Conservation (phyloP, 2,329 filamentous ascomycete species). For the Magnaporthiopsis poae region DNA sequence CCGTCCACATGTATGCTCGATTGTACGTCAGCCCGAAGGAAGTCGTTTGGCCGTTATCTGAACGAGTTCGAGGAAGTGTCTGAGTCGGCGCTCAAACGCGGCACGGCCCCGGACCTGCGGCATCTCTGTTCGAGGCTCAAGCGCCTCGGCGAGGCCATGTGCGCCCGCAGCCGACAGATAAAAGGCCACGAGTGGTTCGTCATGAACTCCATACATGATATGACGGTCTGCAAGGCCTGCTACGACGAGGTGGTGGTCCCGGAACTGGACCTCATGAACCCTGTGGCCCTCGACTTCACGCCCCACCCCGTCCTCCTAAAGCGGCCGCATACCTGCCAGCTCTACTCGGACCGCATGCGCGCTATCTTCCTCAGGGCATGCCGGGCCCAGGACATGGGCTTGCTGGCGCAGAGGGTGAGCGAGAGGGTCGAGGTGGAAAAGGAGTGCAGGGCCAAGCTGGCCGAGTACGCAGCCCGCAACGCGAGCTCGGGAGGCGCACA, state of each 20-base stretch:
- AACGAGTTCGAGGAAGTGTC: conserved; percentile 50
- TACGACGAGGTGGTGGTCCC: conserved; percentile 73
- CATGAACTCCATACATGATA: conserved; percentile 63
- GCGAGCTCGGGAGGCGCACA: background rate
- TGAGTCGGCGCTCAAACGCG: conserved; percentile 36
- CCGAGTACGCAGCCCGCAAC: background rate
- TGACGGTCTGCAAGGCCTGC: conserved; percentile 81
- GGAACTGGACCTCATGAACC: conserved; percentile 34
- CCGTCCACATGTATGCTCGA: conserved; percentile 51
- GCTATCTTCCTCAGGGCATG: conserved; percentile 60
- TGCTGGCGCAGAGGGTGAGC: conserved; percentile 46
- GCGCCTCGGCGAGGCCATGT: conserved; percentile 53
- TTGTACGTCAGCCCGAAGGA: background rate
- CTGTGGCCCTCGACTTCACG: conserved; percentile 57
- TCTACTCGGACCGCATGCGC: conserved; percentile 75
- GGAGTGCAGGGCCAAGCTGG: conserved; percentile 13
- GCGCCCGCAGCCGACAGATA: conserved; percentile 52
- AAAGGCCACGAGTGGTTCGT: conserved; percentile 64
- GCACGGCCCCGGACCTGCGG: conserved; percentile 43
- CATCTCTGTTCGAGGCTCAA: conserved; percentile 56
- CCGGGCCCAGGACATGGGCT: conserved; percentile 54
- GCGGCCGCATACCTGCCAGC: conserved; percentile 53
- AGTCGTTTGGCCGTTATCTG: conserved; percentile 37
- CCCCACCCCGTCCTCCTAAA: conserved; percentile 46
- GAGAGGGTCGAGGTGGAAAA: conserved; percentile 52